Base-by-base conservation (phyloP, 1,284 basidiomycete species). In the Phellinidium pouzarii region DNA sequence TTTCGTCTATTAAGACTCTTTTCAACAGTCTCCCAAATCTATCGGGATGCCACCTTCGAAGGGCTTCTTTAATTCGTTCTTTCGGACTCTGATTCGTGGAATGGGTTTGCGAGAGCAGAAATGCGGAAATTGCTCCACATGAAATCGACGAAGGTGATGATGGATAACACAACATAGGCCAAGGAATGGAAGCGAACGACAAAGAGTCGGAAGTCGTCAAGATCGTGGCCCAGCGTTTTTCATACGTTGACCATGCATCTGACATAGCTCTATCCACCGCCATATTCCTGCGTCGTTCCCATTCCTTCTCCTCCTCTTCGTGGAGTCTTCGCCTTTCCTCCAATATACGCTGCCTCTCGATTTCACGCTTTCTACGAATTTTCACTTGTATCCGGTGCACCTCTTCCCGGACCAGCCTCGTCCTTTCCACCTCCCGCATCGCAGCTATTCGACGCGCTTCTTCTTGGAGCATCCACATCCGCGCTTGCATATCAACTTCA, bases 31-130 rank as follows among this genome's bases (percentile, higher is more conserved):
- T 68, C 53, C 73, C 68, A 67, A 89, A 88, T 43, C 84, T 71
- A 65, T 89, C 87, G 2, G 87, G 87, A 63, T 89, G 86, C 85
- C 86, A 89, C 50, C 82, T 71, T 29, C 84, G 73, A 62, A 85
- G 72, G 2, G 82, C 84, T 31, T 66, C 71, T 44, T 78, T 75
- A 55, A 87, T 74, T 49, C 84, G 73, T 46, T 87, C 83, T 64
- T 79, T 84, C 57, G 72, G 73, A 38, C 76, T 71, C 56, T 76
- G 72, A 20, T 68, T 68, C 46, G 69, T 68, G n/a, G 84, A 84
- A 65, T 86, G 82, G 26, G 69, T 57, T 8, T 76, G 71, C 14
- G 82, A 83, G 43, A 86, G 66, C 38, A 89, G 67, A 64, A 89
- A 85, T 47, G 64, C 62, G 8, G 69, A 64, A 44, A 88, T 72